These are phyloP conservation scores for Erysimum cheiri DNA, from an alignment of 441 rosid species.

Conservation along the genomic window DNA sequence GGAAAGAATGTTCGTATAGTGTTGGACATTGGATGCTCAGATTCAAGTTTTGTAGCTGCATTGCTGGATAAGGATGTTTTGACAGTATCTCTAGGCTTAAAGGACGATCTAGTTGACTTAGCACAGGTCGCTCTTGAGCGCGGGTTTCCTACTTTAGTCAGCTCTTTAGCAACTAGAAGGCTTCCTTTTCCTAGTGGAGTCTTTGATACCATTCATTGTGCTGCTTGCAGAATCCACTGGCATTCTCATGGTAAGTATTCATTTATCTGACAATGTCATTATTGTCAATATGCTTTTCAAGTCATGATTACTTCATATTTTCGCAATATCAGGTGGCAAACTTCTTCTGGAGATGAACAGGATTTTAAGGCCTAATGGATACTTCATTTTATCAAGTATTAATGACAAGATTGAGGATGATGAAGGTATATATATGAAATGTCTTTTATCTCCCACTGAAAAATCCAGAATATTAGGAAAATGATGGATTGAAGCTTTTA, in stretches of 20 bases:
- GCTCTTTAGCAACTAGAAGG: slow-evolving; percentile 74
- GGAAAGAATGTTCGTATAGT: slow-evolving; percentile 92
- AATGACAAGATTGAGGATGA: slow-evolving; percentile 77
- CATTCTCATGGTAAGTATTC: slow-evolving; percentile 69
- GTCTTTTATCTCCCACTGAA: slow-evolving; percentile 18
- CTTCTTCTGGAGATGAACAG: slow-evolving; percentile 94
- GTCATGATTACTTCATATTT: neutral
- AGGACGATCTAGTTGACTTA: slow-evolving; percentile 89
- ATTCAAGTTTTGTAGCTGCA: slow-evolving; percentile 76
- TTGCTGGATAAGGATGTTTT: slow-evolving; percentile 82
- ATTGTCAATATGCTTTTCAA: neutral
- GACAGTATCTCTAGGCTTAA: slow-evolving; percentile 78
- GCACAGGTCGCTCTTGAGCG: slow-evolving; percentile 90
- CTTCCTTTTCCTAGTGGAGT: slow-evolving; percentile 92
- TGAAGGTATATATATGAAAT: slow-evolving; percentile 58
- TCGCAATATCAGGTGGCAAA: slow-evolving; percentile 60
- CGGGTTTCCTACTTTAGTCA: slow-evolving; percentile 81
- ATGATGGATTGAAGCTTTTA: neutral
- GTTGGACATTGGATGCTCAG: slow-evolving; percentile 80
- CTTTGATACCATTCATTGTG: slow-evolving; percentile 91
- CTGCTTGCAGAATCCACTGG: slow-evolving; percentile 80
- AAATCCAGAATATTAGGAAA: neutral
- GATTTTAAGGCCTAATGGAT: slow-evolving; percentile 87
- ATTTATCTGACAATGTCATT: slow-evolving; percentile 1
- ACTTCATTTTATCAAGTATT: slow-evolving; percentile 80